Evolutionary conservation across 495 filamentous ascomycete species (phyloP).

Genomic region (Hypoxylon lenormandii): DNA sequence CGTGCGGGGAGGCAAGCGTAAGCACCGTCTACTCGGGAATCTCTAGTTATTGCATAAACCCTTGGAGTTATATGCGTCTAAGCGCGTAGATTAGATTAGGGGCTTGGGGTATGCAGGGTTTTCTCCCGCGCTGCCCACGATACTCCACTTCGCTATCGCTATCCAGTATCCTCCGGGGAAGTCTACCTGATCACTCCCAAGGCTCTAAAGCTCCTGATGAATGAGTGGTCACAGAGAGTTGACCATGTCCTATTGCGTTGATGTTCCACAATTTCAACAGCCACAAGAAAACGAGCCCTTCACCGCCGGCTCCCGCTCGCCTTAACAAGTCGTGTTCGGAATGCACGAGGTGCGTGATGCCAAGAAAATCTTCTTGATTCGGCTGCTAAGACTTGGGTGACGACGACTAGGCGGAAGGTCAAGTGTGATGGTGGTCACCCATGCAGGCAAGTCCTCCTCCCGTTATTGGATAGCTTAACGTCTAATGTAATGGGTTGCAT

Average conservation of each 20-base stretch:
- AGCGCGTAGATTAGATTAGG: not conserved
- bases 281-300: constrained; percentile 41
- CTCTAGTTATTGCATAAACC: constrained; percentile 10
- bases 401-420: constrained; percentile 40
- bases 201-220: constrained; percentile 21
- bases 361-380: constrained; percentile 19
- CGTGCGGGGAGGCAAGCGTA: constrained; percentile 36
- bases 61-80: not conserved
- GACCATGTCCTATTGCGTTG: constrained; percentile 41
- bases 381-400: constrained; percentile 27
- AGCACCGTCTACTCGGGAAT: not conserved
- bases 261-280: constrained; percentile 48
- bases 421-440: constrained; percentile 50
- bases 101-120: constrained; percentile 20
- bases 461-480: not conserved
- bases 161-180: constrained; percentile 12
- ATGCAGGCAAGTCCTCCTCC: constrained; percentile 38
- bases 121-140: constrained; percentile 26
- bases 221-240: constrained; percentile 36
- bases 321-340: constrained; percentile 48
- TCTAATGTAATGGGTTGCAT: not conserved
- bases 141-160: constrained; percentile 36
- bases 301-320: constrained; percentile 38
- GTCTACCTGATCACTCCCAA: constrained; percentile 11
- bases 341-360: constrained; percentile 43